These are phyloP conservation scores for Ascochyta viciae-villosae DNA, from an alignment of 2,329 filamentous ascomycete species.

Conservation along the genomic window DNA sequence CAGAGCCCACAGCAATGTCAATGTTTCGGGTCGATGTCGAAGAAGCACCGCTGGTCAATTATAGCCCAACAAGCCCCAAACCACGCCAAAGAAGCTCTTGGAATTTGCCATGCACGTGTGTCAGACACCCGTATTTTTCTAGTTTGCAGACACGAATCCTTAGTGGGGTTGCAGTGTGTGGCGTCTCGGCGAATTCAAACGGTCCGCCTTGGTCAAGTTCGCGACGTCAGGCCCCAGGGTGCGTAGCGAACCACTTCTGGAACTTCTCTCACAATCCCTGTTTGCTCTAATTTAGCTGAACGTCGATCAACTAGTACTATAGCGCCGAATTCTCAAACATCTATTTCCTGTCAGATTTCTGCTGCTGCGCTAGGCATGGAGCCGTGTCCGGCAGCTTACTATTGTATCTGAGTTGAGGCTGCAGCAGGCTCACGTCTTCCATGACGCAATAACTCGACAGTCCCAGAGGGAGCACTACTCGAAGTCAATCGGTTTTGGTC, in stretches of 20 bases:
- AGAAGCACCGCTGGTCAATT: neutral
- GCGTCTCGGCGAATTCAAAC: conserved; percentile 9
- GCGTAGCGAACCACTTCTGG: conserved; percentile 1
- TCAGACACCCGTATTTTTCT: neutral
- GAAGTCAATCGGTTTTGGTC: neutral
- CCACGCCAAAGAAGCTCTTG: neutral
- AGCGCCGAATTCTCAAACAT: conserved; percentile 14
- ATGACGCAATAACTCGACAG: neutral
- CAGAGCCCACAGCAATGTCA: neutral
- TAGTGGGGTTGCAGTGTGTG: conserved; percentile 1
- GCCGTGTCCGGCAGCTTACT: conserved; percentile 1
- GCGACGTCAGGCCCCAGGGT: neutral
- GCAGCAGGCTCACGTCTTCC: neutral
- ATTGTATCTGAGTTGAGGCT: neutral
- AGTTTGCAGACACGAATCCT: neutral
- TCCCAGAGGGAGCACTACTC: neutral
- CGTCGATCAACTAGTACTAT: conserved; percentile 5
- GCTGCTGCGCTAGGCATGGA: conserved; percentile 1
- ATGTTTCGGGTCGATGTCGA: neutral
- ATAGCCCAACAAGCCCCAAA: neutral
- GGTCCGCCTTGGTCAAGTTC: conserved; percentile 8
- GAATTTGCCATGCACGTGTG: neutral
- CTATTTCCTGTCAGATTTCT: conserved; percentile 12
- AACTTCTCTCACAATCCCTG: conserved; percentile 3
- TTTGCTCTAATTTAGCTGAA: conserved; percentile 2